Conservation (phyloP, 1,284 basidiomycete species). For the Filobasidium uniguttulatum region DNA sequence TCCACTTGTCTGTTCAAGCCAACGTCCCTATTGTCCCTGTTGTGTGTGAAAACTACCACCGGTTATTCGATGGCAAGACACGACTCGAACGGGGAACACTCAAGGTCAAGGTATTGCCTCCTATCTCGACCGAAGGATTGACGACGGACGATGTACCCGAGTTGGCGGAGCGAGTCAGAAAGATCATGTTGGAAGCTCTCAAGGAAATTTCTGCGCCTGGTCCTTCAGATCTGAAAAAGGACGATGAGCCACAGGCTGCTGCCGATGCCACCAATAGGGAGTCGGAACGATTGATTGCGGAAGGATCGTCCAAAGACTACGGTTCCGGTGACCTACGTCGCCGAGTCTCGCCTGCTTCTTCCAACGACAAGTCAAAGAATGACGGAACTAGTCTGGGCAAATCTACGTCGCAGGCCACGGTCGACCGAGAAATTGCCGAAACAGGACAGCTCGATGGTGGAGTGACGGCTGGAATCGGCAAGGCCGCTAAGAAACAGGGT, state of each 20-base stretch:
- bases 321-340: constrained; percentile 9
- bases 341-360: background rate
- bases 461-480: constrained; percentile 1
- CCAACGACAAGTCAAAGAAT: background rate
- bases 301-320: constrained; percentile 8
- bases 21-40: constrained; percentile 75
- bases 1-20: constrained; percentile 68
- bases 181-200: constrained; percentile 37
- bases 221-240: background rate
- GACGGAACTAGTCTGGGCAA: background rate
- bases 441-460: constrained; percentile 19
- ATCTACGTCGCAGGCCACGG: background rate
- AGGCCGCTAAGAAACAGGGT: constrained; percentile 1
- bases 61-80: constrained; percentile 57
- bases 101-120: constrained; percentile 52
- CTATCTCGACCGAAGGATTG: constrained; percentile 40
- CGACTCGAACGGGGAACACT: constrained; percentile 65
- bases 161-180: constrained; percentile 37
- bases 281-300: background rate
- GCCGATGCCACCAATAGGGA: background rate
- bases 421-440: constrained; percentile 13
- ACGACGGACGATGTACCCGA: constrained; percentile 37
- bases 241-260: too few relatives aligned
- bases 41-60: constrained; percentile 87
- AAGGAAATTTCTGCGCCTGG: constrained; percentile 25